Evolutionary conservation across 2,329 filamentous ascomycete species (phyloP), one percentile per base, ranked within the genome.

Genomic region (Cladosporium sp.): DNA sequence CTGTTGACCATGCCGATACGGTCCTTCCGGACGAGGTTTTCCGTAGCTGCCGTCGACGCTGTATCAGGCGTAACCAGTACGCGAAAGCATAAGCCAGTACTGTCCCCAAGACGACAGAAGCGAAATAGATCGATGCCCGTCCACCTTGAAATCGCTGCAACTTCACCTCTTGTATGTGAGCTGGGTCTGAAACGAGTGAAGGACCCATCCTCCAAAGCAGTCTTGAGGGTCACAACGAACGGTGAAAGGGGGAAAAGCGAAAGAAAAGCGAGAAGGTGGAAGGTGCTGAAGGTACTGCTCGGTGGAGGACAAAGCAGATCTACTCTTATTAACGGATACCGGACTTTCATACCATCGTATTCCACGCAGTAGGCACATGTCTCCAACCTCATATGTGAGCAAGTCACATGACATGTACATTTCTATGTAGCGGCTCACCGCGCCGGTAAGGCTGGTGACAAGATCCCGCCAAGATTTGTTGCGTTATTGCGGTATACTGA

Each of bases 111-210:
- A 64, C 62, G 2, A 60, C 61, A 17, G 51, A 36, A 8, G 38
- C 65, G 42, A 61, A 67, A 55, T 62, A 64, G 15, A 45, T 55
- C 36, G 60, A 39, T 45, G 51, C 50, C 11, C 57, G 30, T 39
- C 60, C 64, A 37, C 56, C 56, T 38, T 51, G 47, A 14, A 43
- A 28, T 14, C 47, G 47, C 37, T 59, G 56, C 28, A 37, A 20
- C 11, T 52, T 36, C 38, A 59, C 56, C 39, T 56, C 54, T 25
- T 47, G 40, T 45, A 57, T 25, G 45, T 59, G 17, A 55, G 60
- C 58, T 19, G 40, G 37, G 39, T 45, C 40, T 20, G 45, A 36
- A 12, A 17, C 38, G 43, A 42, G 20, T 15, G 54, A 39, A 39
- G 55, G 49, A 51, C 61, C 60, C 63, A 64, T 64, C 20, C 17